Evolutionary conservation across 202 grass and related monocot genomes (phyloP).

Genomic region (Carex arenaria): DNA sequence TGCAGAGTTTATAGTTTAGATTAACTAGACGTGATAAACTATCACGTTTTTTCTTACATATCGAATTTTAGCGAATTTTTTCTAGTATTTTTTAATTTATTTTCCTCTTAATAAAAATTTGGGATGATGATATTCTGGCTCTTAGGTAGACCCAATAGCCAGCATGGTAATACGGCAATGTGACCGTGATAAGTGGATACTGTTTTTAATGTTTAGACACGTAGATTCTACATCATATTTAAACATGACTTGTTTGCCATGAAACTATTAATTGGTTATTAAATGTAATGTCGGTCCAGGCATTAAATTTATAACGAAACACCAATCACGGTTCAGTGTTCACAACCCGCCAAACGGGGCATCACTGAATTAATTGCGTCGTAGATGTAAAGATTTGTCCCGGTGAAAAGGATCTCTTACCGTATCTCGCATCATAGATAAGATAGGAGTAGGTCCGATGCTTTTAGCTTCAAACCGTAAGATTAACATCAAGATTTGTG

Average conservation of each 20-base stretch:
- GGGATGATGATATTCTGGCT: no score
- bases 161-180: neutral
- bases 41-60: no score
- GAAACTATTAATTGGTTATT: neutral
- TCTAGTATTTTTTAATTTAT: no score
- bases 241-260: slow-evolving; percentile 9
- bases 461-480: no score
- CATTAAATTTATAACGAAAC: slow-evolving; percentile 1
- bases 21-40: no score
- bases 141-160: neutral
- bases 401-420: neutral
- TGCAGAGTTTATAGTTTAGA: no score
- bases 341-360: slow-evolving; percentile 2
- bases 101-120: no score
- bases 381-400: neutral
- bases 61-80: no score
- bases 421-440: neutral
- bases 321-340: neutral
- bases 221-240: neutral
- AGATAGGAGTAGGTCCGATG: no score
- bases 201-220: neutral
- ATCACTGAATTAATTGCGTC: slow-evolving; percentile 1
- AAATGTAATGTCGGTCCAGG: neutral
- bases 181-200: neutral
- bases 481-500: no score